These are phyloP conservation scores for Cyclaneusma minus DNA, from an alignment of 2,329 filamentous ascomycete genomes.

Conservation along the genomic window DNA sequence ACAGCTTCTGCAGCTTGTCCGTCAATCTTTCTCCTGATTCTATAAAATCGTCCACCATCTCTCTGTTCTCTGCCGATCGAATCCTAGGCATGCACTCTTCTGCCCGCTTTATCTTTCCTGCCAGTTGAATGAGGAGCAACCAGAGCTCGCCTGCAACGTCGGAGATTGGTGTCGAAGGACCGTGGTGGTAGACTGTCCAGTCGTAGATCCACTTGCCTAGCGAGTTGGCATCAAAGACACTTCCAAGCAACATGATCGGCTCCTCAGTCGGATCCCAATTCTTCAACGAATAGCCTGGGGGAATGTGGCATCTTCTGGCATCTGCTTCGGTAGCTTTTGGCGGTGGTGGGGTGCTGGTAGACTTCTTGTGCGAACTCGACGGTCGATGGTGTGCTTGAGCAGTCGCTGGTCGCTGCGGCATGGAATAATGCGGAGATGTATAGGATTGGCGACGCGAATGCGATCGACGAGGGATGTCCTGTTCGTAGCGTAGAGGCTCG, in stretches of 20 bases:
- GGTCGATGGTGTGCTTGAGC: conserved; percentile 8
- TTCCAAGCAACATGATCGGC: conserved; percentile 85
- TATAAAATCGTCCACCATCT: conserved; percentile 82
- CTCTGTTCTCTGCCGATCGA: conserved; percentile 54
- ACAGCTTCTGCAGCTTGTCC: conserved; percentile 67
- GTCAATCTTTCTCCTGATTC: conserved; percentile 77
- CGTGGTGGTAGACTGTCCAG: conserved; percentile 90
- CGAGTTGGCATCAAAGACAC: conserved; percentile 94
- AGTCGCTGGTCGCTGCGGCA: conserved; percentile 14
- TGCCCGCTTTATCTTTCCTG: conserved; percentile 83
- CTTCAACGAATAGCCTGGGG: conserved; percentile 83
- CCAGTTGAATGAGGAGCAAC: conserved; percentile 85
- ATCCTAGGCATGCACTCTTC: conserved; percentile 65
- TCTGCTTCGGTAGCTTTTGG: conserved; percentile 42
- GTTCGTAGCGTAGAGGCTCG: conserved; percentile 5
- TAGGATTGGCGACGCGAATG: conserved; percentile 15
- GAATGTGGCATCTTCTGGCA: conserved; percentile 56
- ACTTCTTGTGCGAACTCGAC: conserved; percentile 12
- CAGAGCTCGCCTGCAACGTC: conserved; percentile 91
- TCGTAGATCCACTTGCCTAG: conserved; percentile 99
- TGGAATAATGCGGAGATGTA: too few species aligned
- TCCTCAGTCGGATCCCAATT: conserved; percentile 95
- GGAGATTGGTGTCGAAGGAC: conserved; percentile 65
- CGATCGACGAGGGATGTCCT: conserved; percentile 5
- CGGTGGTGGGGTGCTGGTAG: conserved; percentile 19